Evolutionary conservation across 2,329 filamentous ascomycete genomes (phyloP), one percentile per base, ranked within the genome.

Genomic region (Myriosclerotinia duriaeana): DNA sequence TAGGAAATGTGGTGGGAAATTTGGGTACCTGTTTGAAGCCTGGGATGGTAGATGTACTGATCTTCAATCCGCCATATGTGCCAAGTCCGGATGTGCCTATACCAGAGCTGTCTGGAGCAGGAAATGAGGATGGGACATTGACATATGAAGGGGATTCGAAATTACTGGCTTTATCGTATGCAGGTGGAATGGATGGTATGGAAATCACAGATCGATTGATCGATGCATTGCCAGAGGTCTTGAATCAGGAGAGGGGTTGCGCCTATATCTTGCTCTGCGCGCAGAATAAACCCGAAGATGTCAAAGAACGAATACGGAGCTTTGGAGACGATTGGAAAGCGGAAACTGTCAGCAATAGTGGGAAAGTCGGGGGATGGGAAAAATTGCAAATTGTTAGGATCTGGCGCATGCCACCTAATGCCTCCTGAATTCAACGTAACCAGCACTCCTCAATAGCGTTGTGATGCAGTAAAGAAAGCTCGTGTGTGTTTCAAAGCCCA

Each of bases 61-160:
- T 99, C 38, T 99, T 98, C 83, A 99, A 99, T 76, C 95, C 95
- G 64, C 95, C 95, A 0, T 99, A 99, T 76, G 95, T 99, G 17
- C 95, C 95, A 2, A 96, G 93, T 2, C 84, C 89, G 36, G 85
- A 87, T 52, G 79, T 66, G 44, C 65, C 65, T 36, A 30, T 96
- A 67, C 93, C 94, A 1, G 76, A 78, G 34, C 78, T 84, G 46
- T 78, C 83, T 14, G 72, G 55, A 65, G 73, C 60, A 34, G 54
- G 75, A 26, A 74, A 69, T 60, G 73, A 71, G 2, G 73, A 73
- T 2, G 71, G 71, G 36, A 65, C 73, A 60, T 70, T 73, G 14
- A 71, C 80, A 12, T 97, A 92, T 72, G 91, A 93, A 66, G 85
- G 88, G 66, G 93, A 97, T 74, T 93, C 91, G 38, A 89, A 92